phyloP scores from a whole-genome alignment of 78 protist species.

The Dictyostelium firmibasis region DNA sequence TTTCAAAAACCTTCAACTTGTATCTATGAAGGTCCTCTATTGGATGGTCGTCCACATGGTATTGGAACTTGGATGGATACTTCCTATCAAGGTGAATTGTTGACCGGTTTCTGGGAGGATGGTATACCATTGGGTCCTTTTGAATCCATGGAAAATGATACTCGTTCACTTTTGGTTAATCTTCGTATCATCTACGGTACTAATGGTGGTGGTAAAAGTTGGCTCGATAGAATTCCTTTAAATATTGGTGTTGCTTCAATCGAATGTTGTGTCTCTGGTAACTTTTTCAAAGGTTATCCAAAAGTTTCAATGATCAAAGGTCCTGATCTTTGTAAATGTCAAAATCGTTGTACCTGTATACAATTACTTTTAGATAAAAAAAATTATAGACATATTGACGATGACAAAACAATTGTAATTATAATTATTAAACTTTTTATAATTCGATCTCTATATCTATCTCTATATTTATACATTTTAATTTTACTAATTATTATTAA shows the following conservation, averaged over 20 bases:
- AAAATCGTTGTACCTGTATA: slow-evolving; percentile 34
- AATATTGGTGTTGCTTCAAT: slow-evolving; percentile 74
- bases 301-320: slow-evolving; percentile 66
- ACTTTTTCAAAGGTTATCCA: slow-evolving; percentile 80
- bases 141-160: slow-evolving; percentile 72
- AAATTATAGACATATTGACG: slow-evolving; percentile 75
- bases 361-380: slow-evolving; percentile 26
- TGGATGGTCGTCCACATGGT: slow-evolving; percentile 81
- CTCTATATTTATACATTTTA: not conserved
- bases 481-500: not conserved
- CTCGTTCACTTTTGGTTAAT: slow-evolving; percentile 59
- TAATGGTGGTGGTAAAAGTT: slow-evolving; percentile 76
- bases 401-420: slow-evolving; percentile 69
- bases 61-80: slow-evolving; percentile 85
- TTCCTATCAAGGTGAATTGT: slow-evolving; percentile 69
- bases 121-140: slow-evolving; percentile 84
- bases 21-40: slow-evolving; percentile 72
- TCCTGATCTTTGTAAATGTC: slow-evolving; percentile 65
- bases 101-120: slow-evolving; percentile 81
- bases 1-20: slow-evolving; percentile 48
- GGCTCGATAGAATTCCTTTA: slow-evolving; percentile 71
- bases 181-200: slow-evolving; percentile 72
- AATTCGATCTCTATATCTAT: not conserved
- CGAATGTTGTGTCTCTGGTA: slow-evolving; percentile 84
- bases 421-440: not conserved